A percentile compares a stretch with the other conserved stretches of the same genome.
These are phyloP conservation scores for Diaporthe longicolla DNA, from an alignment of 2,329 filamentous ascomycete genomes.

Conservation along the genomic window DNA sequence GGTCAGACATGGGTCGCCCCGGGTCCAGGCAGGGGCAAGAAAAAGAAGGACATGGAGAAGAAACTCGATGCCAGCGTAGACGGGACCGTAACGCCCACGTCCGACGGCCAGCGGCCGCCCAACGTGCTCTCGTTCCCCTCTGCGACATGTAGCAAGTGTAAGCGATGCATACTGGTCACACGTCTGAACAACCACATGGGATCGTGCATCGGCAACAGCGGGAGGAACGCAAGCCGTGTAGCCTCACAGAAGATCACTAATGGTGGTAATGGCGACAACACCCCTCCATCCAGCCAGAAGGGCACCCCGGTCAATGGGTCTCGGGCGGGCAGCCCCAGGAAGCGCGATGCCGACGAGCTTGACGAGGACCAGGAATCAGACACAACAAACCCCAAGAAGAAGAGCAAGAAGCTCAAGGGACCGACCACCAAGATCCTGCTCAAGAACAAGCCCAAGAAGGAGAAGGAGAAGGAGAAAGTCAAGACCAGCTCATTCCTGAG, in stretches of 20 bases:
- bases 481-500: constrained; percentile 66
- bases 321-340: constrained; percentile 68
- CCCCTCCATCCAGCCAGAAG: constrained; percentile 74
- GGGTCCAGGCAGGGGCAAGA: constrained; percentile 78
- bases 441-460: constrained; percentile 71
- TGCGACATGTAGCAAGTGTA: constrained; percentile 77
- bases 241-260: constrained; percentile 76
- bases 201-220: constrained; percentile 76
- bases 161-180: constrained; percentile 75
- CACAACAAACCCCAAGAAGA: constrained; percentile 67
- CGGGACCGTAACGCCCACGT: constrained; percentile 53
- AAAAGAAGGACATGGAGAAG: constrained; percentile 83
- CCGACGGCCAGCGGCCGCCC: constrained; percentile 67
- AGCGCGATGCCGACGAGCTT: constrained; percentile 68
- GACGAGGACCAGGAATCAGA: constrained; percentile 68
- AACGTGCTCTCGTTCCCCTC: constrained; percentile 76
- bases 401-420: constrained; percentile 66
- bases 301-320: constrained; percentile 71
- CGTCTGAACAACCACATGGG: constrained; percentile 78
- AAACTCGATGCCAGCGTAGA: constrained; percentile 64
- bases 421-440: constrained; percentile 68
- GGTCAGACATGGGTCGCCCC: constrained; percentile 85
- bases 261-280: constrained; percentile 66
- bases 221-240: constrained; percentile 72
- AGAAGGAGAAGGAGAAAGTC: constrained; percentile 57